phyloP scores from a whole-genome alignment of 768 basidiomycete genomes.

The Dendrothele bispora region DNA sequence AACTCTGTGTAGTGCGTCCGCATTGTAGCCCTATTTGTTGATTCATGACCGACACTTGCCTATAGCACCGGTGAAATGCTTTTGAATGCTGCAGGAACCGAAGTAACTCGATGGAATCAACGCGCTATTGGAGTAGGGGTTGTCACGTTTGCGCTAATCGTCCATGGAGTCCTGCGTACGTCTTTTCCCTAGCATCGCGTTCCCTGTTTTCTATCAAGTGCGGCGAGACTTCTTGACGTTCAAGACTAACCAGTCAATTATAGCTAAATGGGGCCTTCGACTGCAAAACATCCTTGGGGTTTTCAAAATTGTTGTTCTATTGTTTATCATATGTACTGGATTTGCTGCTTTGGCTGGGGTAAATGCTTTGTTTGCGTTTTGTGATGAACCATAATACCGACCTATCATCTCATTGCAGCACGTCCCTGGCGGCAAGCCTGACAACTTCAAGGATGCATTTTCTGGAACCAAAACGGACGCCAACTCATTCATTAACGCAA shows the following conservation, averaged over 20 bases:
- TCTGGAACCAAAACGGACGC: slow-evolving; percentile 46
- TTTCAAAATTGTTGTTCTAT: slow-evolving; percentile 52
- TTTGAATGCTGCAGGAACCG: slow-evolving; percentile 33
- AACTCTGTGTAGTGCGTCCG: not conserved
- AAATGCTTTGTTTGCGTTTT: not conserved
- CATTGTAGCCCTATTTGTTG: not conserved
- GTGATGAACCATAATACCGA: not conserved
- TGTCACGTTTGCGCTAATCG: slow-evolving; percentile 34
- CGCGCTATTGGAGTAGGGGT: slow-evolving; percentile 34
- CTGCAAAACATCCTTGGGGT: slow-evolving; percentile 63
- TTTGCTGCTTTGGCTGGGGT: slow-evolving; percentile 36
- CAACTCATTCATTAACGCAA: slow-evolving; percentile 49
- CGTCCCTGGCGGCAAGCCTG: slow-evolving; percentile 23
- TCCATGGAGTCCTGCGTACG: slow-evolving; percentile 41
- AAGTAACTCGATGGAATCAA: slow-evolving; percentile 24
- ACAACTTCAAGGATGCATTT: slow-evolving; percentile 33
- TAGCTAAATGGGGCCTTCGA: slow-evolving; percentile 51
- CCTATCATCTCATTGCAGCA: not conserved
- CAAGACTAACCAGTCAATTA: too few relatives aligned
- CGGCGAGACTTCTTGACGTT: too few relatives aligned
- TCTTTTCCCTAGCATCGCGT: too few relatives aligned
- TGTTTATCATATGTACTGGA: slow-evolving; percentile 49
- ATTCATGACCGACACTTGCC: not conserved
- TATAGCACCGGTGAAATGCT: slow-evolving; percentile 26
- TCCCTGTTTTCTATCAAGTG: too few relatives aligned